Evolutionary conservation across 257 asterid genomes (phyloP), one percentile per base, ranked within the genome.

Genomic region (Nicotiana otophora): DNA sequence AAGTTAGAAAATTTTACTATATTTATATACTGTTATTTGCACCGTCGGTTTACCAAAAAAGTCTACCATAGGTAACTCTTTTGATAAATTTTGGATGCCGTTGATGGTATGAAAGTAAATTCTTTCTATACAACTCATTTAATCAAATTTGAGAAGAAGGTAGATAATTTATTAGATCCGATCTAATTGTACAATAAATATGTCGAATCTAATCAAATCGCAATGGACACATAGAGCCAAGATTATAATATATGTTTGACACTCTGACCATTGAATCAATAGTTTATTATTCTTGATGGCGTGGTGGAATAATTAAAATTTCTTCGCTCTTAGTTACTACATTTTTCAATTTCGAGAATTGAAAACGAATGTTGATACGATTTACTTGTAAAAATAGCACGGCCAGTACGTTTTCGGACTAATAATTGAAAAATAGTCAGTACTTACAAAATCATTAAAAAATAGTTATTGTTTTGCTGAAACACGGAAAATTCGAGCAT

Each of bases 401-500:
- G 2, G 2, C 10, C 1, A 39, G 0, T 0, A 0, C 7, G 0
- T 39, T 39, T 7, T 39, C 39, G 2, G 3, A 39, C 0, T 7
- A 2, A 39, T 39, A 39, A 39, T 39, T 39, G 2, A 39, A 39
- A 34, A 39, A 39, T 1, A 7, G 10, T 39, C 2, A 39, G 46
- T 0, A 1, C 46, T 39, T 7, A 2, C 3, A 0, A 1, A 39
- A 39, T 7, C 0, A 39, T 39, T 7, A 2, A 39, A 39, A 7
- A 39, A 39, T 7, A 39, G 46, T 0, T 39, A 39, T 39, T 39
- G 0, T 39, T 39, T 39, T 39, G 2, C 7, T 7, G 10, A 39
- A 39, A 39, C 7, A 39, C 2, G 10, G 0, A 39, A 39, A 39
- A 1, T 7, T 7, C 0, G 10, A 7, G 7, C 10, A 39, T 39